Evolutionary conservation across 768 basidiomycete species (phyloP), one percentile per base, ranked within the genome.

Genomic region (Chlorophyllum brunneum): DNA sequence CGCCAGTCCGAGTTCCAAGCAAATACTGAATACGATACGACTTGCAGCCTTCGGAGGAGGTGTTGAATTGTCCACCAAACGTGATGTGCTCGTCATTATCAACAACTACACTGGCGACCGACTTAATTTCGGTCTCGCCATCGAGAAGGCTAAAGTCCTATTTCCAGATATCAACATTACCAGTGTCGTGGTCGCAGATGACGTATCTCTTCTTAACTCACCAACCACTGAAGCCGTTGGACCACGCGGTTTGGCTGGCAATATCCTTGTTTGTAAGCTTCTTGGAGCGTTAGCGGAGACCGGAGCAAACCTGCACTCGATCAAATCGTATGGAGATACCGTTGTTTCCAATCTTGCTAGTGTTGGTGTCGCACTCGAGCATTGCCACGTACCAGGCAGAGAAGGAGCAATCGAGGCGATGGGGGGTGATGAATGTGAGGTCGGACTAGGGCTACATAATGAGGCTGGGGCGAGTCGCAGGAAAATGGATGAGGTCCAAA

Each of bases 1-100:
- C 58, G 81, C 83, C 8, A 79, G 76, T 40, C 83, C 81, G 0
- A 81, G 78, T 56, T 78, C 81, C n/a, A 73, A 74, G 42, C 80
- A 82, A 61, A 76, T 84, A 40, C 52, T 75, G n/a, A 66, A 67
- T 9, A 74, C 75, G 2, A 71, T 84, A 51, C 64, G 74, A 38
- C 65, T 79, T 33, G 79, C 79, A 22, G 70, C 75, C 0, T 67
- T 67, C 18, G 60, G 64, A 16, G 62, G 54, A 11, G 38, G 40
- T 16, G 31, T 22, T 18, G 23, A 20, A 2, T 13, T 15, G 18
- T 54, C 47, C 15, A 64, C 13, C 16, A 45, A 46, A 39, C 36
- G 58, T 41, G 68, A 74, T 41, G 67, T 78, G 16, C 57, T 78
- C 2, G 65, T 65, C 6, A 61, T 72, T 31, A 70, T 75, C 54